Conservation (phyloP, 192 early-diverging fungal species). For the Entomortierella chlamydospora region DNA sequence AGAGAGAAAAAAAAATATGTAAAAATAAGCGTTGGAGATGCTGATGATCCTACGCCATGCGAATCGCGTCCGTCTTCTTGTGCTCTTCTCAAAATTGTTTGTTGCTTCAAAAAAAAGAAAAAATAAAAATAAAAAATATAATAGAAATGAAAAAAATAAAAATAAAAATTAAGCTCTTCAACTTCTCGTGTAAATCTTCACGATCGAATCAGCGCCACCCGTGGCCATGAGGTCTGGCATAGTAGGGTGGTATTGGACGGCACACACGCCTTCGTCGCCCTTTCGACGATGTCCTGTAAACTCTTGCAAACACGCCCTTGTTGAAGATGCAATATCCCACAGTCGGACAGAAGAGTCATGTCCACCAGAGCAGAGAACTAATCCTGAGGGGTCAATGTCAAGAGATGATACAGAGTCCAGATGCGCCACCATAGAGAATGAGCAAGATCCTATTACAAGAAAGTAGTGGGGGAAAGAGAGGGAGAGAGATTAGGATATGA, state of each 20-base stretch:
- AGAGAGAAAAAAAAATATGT: too few species aligned
- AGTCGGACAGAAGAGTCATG: conserved; percentile 82
- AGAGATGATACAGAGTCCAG: conserved; percentile 74
- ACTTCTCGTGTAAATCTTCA: conserved; percentile 59
- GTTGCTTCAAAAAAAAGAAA: too few species aligned
- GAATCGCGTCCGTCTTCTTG: too few species aligned
- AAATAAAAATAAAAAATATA: too few species aligned
- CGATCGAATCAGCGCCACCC: conserved; percentile 70
- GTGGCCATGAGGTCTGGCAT: conserved; percentile 65
- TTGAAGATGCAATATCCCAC: conserved; percentile 75
- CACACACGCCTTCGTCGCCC: conserved; percentile 80
- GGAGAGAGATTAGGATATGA: conserved; percentile 6
- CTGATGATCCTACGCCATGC: too few species aligned
- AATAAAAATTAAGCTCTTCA: not conserved
- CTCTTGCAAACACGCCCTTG: conserved; percentile 76
- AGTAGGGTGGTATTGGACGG: conserved; percentile 67
- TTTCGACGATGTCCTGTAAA: conserved; percentile 76
- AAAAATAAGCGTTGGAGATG: too few species aligned
- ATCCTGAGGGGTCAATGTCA: conserved; percentile 72
- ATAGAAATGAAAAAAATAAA: too few species aligned
- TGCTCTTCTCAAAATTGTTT: too few species aligned
- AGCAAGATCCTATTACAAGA: conserved; percentile 61
- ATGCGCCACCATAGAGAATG: conserved; percentile 74
- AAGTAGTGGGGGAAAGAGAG: not conserved
- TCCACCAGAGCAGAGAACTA: conserved; percentile 65